Conservation (phyloP, 129 eudicot species). For the Ambrosia artemisiifolia region DNA sequence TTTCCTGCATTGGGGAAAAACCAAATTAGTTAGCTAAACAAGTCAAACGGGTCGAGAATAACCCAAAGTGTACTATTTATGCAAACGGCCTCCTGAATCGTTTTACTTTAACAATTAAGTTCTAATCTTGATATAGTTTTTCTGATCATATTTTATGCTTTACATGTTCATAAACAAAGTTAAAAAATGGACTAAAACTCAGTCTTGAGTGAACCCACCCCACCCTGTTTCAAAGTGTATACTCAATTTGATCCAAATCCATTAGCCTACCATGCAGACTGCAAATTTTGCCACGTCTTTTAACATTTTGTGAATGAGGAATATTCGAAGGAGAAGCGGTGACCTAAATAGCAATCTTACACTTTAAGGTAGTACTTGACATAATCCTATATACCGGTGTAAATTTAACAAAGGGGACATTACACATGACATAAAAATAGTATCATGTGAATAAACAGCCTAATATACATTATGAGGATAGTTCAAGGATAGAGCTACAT, state of each 20-base stretch:
- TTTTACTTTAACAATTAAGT: too few species aligned
- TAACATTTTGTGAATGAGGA: background rate
- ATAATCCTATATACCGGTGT: background rate
- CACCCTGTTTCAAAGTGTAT: too few species aligned
- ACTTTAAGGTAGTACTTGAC: background rate
- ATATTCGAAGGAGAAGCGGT: background rate
- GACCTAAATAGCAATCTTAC: constrained; percentile 2
- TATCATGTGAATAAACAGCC: constrained; percentile 12
- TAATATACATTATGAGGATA: background rate
- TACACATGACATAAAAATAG: background rate
- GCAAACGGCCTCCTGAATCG: background rate
- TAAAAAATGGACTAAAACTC: background rate
- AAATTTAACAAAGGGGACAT: constrained; percentile 12
- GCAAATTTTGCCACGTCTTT: background rate
- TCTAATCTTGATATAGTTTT: too few species aligned
- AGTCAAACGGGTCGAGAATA: too few species aligned
- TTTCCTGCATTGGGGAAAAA: background rate
- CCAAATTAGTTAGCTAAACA: constrained; percentile 9
- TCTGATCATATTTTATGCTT: too few species aligned
- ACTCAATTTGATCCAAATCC: background rate
- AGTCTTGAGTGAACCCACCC: too few species aligned
- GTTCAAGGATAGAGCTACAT: background rate
- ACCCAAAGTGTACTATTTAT: too few species aligned
- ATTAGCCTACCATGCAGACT: background rate
- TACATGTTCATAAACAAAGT: background rate